Percentiles rank a stretch among this genome's conserved stretches.
Evolutionary conservation across 192 early-diverging fungal genomes (phyloP).

Genomic region (Thoreauomyces humboldtii): DNA sequence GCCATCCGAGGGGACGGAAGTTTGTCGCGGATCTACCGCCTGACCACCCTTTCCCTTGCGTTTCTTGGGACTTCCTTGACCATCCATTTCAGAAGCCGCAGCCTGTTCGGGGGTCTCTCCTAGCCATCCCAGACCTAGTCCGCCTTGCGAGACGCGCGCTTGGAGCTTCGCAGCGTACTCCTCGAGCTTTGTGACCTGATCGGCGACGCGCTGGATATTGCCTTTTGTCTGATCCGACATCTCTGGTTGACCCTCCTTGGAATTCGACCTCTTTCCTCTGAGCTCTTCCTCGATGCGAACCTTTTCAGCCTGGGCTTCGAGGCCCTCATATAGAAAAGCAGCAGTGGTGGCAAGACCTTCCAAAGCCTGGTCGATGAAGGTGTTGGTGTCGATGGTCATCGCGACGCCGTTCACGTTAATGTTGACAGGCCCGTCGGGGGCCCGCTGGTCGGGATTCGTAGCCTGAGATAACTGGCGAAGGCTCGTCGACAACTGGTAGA

Average conservation of each 20-base stretch:
- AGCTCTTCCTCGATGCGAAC: conserved; percentile 4
- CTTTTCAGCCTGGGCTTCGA: conserved; percentile 28
- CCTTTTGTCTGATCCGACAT: neutral
- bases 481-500: no score
- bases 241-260: conserved; percentile 6
- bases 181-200: conserved; percentile 25
- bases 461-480: no score
- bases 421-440: conserved; percentile 14
- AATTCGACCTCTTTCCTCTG: conserved; percentile 11
- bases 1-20: neutral
- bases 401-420: conserved; percentile 18
- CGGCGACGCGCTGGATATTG: conserved; percentile 20
- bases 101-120: neutral
- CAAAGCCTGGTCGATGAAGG: conserved; percentile 33
- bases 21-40: neutral
- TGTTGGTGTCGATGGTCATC: conserved; percentile 22
- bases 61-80: neutral
- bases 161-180: conserved; percentile 19
- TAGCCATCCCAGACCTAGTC: no score
- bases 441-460: no score
- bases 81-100: neutral
- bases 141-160: neutral
- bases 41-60: neutral
- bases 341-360: conserved; percentile 30
- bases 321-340: conserved; percentile 26